Conservation (phyloP, 805 yeast genomes). For the Pichia heedii region DNA sequence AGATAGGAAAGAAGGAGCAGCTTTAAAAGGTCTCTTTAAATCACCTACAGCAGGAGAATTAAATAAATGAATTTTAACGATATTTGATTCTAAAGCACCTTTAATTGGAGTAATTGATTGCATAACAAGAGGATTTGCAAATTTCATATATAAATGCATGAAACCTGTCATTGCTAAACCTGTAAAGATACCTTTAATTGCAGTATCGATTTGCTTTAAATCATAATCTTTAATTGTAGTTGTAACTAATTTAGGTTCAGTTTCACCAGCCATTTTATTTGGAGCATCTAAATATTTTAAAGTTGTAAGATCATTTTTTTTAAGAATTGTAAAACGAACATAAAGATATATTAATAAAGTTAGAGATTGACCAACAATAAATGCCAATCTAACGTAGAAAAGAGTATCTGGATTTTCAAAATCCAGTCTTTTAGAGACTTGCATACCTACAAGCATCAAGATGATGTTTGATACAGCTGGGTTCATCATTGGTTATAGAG, state of each 20-base stretch:
- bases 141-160: conserved; percentile 96
- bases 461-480: conserved; percentile 81
- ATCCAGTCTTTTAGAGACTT: conserved; percentile 79
- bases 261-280: conserved; percentile 65
- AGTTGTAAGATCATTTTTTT: conserved; percentile 85
- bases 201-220: conserved; percentile 69
- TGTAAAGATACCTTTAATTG: conserved; percentile 77
- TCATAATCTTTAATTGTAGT: conserved; percentile 95
- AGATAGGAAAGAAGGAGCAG: conserved; percentile 65
- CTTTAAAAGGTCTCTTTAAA: conserved; percentile 93
- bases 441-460: conserved; percentile 95
- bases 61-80: conserved; percentile 83
- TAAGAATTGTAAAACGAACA: conserved; percentile 49
- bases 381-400: conserved; percentile 66
- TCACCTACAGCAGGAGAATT: conserved; percentile 80
- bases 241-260: conserved; percentile 66
- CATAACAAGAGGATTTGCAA: conserved; percentile 94
- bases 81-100: conserved; percentile 80
- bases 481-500: conserved; percentile 42
- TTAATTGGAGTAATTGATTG: conserved; percentile 88
- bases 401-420: conserved; percentile 74
- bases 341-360: conserved; percentile 60
- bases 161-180: conserved; percentile 94
- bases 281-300: conserved; percentile 86
- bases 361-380: conserved; percentile 54